Base-by-base conservation (phyloP, 2,329 filamentous ascomycete species). In the Colletotrichum caudatum region DNA sequence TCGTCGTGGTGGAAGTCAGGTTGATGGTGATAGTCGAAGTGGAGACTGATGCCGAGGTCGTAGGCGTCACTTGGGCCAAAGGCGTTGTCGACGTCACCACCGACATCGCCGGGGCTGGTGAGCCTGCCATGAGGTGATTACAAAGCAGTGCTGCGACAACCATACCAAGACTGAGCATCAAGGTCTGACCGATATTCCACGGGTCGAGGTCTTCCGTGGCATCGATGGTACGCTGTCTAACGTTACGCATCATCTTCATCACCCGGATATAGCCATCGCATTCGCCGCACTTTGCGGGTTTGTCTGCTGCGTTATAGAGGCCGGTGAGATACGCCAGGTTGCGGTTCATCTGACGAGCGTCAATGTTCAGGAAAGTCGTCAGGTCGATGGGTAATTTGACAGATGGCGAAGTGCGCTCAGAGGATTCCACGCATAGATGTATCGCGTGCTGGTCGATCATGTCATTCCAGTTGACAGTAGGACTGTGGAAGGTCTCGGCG, bases 271-370 rank as follows among this genome's bases (percentile, higher is more conserved):
- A 65, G 23, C 59, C 39, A 20, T 69, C 48, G 1, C 46, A 41
- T 23, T 44, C 29, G n/a, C 39, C 26, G 18, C n/a, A 18, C 39
- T 29, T 57, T 44, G 16, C 41, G 69, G 61, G 51, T 53, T 72
- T 74, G n/a, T 63, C 73, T 26, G 39, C 62, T 6, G 73, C 48
- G 26, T 80, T 77, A 16, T 76, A 73, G 39, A 84, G 75, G 4
- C 81, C 81, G 9, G 85, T 86, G 50, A 88, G 76, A 67, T 83
- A 84, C n/a, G 85, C 84, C 29, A 88, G 76, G 73, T 87, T 86
- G 70, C 85, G 81, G 75, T 87, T 88, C 82, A 88, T 84, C 77
- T 88, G 86, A 60, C 85, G 81, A 37, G 84, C 82, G 74, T 87
- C 85, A 70, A 87, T 84, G 70, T 85, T 85, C 67, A 84, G 78